Percentiles rank a stretch among this genome's conserved stretches.
phyloP scores from a whole-genome alignment of 805 yeast genomes.

The Yarrowia keelungensis region DNA sequence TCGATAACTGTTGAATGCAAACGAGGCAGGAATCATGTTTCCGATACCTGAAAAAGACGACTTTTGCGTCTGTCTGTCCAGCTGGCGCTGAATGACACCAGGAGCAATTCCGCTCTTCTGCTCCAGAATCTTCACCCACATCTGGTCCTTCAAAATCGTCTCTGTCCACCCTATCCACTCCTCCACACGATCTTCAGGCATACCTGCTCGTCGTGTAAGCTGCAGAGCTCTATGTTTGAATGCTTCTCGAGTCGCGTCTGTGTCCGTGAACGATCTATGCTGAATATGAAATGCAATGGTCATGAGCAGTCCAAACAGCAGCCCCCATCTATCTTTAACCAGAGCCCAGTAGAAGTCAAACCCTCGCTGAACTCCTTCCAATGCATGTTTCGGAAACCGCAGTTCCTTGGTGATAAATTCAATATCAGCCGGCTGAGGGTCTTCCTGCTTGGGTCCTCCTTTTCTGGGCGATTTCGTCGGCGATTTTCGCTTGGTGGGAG shows the following conservation, averaged over 20 bases:
- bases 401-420: conserved; percentile 41
- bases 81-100: conserved; percentile 12
- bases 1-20: conserved; percentile 41
- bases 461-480: conserved; percentile 35
- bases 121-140: conserved; percentile 46
- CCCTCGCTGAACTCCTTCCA: conserved; percentile 46
- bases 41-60: conserved; percentile 44
- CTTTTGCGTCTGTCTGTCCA: conserved; percentile 37
- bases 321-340: conserved; percentile 51
- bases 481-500: conserved; percentile 18
- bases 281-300: conserved; percentile 38
- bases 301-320: conserved; percentile 47
- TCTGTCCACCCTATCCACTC: conserved; percentile 50
- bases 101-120: conserved; percentile 44
- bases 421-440: conserved; percentile 43
- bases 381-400: conserved; percentile 41
- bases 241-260: conserved; percentile 16
- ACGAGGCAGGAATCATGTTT: conserved; percentile 43
- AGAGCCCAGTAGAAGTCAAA: conserved; percentile 46
- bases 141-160: conserved; percentile 49
- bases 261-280: conserved; percentile 21
- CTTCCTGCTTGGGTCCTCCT: conserved; percentile 42
- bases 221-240: conserved; percentile 35
- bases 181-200: conserved; percentile 42
- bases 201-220: conserved; percentile 15